Conservation (phyloP, 2,329 filamentous ascomycete species). For the Lasiodiplodia sp. region DNA sequence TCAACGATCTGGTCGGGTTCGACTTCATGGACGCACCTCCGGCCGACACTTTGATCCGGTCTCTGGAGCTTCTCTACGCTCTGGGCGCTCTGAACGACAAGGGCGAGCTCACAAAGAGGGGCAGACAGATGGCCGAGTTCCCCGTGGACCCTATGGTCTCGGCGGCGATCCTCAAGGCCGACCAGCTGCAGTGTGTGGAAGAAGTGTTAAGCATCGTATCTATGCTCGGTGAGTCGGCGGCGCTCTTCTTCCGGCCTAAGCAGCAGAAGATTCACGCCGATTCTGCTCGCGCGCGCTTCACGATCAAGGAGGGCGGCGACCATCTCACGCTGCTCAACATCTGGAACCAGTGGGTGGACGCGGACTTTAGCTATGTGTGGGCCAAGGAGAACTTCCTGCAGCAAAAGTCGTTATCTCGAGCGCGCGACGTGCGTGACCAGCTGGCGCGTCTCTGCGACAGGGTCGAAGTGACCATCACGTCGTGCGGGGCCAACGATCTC, state of each 20-base stretch:
- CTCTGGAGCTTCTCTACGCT: slow-evolving; percentile 89
- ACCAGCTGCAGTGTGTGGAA: slow-evolving; percentile 90
- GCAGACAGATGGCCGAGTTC: slow-evolving; percentile 94
- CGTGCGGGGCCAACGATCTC: slow-evolving; percentile 74
- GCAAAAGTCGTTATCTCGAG: slow-evolving; percentile 85
- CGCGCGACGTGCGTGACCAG: slow-evolving; percentile 91
- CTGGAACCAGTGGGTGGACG: slow-evolving; percentile 95
- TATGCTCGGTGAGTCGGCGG: slow-evolving; percentile 87
- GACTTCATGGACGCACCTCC: slow-evolving; percentile 96
- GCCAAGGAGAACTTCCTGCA: slow-evolving; percentile 92
- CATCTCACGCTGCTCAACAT: slow-evolving; percentile 89
- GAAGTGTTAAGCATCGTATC: slow-evolving; percentile 93
- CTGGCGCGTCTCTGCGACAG: slow-evolving; percentile 90
- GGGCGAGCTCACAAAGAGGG: slow-evolving; percentile 88
- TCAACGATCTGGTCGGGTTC: slow-evolving; percentile 91
- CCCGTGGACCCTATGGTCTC: slow-evolving; percentile 91
- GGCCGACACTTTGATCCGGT: slow-evolving; percentile 85
- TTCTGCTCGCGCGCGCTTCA: slow-evolving; percentile 86
- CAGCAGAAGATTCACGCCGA: slow-evolving; percentile 98
- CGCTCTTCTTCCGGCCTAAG: slow-evolving; percentile 92
- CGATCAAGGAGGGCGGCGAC: slow-evolving; percentile 88
- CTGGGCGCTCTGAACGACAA: slow-evolving; percentile 87
- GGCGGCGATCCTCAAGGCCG: slow-evolving; percentile 85
- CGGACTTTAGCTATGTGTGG: slow-evolving; percentile 88
- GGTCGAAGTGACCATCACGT: slow-evolving; percentile 78